These are phyloP conservation scores for Colletotrichum echinochloae DNA, from an alignment of 2,329 filamentous ascomycete genomes.

Conservation along the genomic window DNA sequence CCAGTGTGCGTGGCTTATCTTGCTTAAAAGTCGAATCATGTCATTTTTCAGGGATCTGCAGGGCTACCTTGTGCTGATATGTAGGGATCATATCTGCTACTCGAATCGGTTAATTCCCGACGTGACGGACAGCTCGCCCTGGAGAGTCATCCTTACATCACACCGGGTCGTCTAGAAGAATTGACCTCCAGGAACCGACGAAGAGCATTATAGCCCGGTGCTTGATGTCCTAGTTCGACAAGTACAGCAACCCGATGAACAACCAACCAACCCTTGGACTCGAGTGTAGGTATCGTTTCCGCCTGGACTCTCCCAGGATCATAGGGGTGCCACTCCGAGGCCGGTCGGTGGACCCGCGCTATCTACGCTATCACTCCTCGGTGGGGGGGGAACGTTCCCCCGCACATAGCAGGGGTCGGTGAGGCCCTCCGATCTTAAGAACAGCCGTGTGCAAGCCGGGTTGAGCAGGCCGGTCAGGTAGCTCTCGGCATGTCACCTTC, in stretches of 20 bases:
- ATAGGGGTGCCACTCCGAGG: conserved; percentile 35
- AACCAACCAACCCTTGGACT: not conserved
- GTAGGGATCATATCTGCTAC: not conserved
- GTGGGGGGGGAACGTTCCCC: conserved; percentile 17
- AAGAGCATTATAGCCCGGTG: not conserved
- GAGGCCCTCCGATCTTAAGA: conserved; percentile 39
- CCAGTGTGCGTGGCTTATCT: conserved; percentile 11
- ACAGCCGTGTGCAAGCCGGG: not conserved
- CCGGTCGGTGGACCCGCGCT: conserved; percentile 27
- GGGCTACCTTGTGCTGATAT: conserved; percentile 2
- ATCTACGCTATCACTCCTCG: conserved; percentile 23
- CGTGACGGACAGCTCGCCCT: not conserved
- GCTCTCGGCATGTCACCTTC: conserved; percentile 5
- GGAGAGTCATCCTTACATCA: conserved; percentile 16
- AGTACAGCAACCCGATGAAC: not conserved
- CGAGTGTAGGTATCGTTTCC: not conserved
- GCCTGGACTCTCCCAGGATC: conserved; percentile 10
- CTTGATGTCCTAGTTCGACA: not conserved
- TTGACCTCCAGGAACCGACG: not conserved
- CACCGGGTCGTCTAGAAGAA: not conserved
- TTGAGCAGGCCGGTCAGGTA: conserved; percentile 1
- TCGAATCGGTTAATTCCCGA: conserved; percentile 1
- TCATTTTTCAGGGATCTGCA: conserved; percentile 6
- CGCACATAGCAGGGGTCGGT: conserved; percentile 37
- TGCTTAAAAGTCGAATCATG: not conserved